A percentile compares a stretch with the other conserved stretches of the same genome.
Conservation (phyloP, 495 filamentous ascomycete genomes). For the Hypomontagnella submonticulosa region DNA sequence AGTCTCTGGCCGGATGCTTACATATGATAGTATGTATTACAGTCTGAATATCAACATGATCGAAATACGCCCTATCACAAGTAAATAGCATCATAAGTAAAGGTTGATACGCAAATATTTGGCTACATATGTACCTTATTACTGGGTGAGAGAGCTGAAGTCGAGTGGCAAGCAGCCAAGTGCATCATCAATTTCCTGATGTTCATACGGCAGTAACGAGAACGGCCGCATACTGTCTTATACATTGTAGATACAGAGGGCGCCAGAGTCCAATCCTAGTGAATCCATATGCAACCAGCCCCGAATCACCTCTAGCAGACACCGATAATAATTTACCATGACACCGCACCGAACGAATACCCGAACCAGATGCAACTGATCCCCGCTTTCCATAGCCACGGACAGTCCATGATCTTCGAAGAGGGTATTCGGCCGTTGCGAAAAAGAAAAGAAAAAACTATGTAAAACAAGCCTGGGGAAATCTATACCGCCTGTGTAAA, state of each 20-base stretch:
- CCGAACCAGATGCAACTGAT: constrained; percentile 14
- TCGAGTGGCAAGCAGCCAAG: constrained; percentile 26
- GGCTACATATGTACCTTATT: no score
- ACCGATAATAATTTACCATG: constrained; percentile 19
- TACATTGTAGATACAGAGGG: constrained; percentile 41
- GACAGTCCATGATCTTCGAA: constrained; percentile 29
- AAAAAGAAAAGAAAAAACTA: constrained; percentile 12
- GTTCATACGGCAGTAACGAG: constrained; percentile 32
- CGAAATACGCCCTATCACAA: no score
- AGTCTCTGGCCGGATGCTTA: no score
- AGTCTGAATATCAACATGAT: no score
- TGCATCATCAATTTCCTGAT: constrained; percentile 36
- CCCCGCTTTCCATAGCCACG: constrained; percentile 30
- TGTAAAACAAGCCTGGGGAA: constrained; percentile 23
- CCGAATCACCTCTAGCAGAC: constrained; percentile 14
- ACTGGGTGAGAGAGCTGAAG: no score
- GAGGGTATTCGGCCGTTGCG: constrained; percentile 28
- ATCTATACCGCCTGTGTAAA: constrained; percentile 31
- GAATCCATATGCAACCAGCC: constrained; percentile 36
- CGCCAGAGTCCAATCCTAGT: constrained; percentile 5
- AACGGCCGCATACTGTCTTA: constrained; percentile 31
- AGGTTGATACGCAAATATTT: no score
- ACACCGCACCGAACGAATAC: constrained; percentile 32
- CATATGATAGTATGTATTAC: no score
- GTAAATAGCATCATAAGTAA: no score